A percentile compares a stretch with the other conserved stretches of the same genome.
These are phyloP conservation scores for Termitomyces sp. DNA, from an alignment of 768 basidiomycete genomes.

Conservation along the genomic window DNA sequence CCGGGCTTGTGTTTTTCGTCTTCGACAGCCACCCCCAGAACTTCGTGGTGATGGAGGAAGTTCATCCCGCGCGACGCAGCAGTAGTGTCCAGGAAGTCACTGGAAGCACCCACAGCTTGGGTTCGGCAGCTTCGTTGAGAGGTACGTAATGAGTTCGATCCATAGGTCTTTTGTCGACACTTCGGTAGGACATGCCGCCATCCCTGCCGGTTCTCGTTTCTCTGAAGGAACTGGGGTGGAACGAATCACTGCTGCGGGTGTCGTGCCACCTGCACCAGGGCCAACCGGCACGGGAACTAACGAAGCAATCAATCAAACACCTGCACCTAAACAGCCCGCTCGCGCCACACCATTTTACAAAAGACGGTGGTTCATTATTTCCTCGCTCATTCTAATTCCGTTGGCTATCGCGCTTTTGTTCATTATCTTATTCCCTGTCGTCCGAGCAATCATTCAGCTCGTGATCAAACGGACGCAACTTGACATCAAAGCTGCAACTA, in stretches of 20 bases:
- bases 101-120: slow-evolving; percentile 24
- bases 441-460: slow-evolving; percentile 60
- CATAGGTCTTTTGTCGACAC: background rate
- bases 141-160: slow-evolving; percentile 17
- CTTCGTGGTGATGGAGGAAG: slow-evolving; percentile 29
- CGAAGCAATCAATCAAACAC: slow-evolving; percentile 13
- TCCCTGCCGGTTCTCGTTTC: slow-evolving; percentile 25
- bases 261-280: slow-evolving; percentile 6
- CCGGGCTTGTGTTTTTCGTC: slow-evolving; percentile 7
- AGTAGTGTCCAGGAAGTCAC: slow-evolving; percentile 29
- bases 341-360: slow-evolving; percentile 47
- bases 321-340: slow-evolving; percentile 14
- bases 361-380: slow-evolving; percentile 59
- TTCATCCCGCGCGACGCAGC: slow-evolving; percentile 26
- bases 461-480: slow-evolving; percentile 54
- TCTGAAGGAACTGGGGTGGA: slow-evolving; percentile 18
- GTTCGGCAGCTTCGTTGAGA: slow-evolving; percentile 27
- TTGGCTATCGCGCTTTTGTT: slow-evolving; percentile 61
- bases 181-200: slow-evolving; percentile 27
- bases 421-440: slow-evolving; percentile 62
- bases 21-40: slow-evolving; percentile 7
- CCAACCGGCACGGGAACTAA: slow-evolving; percentile 10
- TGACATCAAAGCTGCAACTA: slow-evolving; percentile 46
- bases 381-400: slow-evolving; percentile 41
- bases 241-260: slow-evolving; percentile 21